Conservation (phyloP, 306 rosid species). For the Prunus fruticosa region DNA sequence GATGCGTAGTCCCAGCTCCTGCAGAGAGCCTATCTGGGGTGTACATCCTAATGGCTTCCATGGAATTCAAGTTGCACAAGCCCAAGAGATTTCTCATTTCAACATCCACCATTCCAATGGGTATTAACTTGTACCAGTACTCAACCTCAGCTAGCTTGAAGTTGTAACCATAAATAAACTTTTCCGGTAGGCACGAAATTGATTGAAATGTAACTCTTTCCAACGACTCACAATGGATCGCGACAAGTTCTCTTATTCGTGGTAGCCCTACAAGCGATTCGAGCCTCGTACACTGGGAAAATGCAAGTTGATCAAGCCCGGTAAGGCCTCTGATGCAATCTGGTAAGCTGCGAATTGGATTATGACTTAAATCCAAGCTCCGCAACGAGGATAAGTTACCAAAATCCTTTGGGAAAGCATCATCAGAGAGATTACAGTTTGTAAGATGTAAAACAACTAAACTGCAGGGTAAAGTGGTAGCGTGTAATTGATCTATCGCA, state of each 20-base stretch:
- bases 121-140: background rate
- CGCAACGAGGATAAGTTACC: background rate
- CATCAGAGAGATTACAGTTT: background rate
- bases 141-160: background rate
- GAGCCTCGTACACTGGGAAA: background rate
- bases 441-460: background rate
- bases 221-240: background rate
- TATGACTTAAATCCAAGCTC: background rate
- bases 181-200: background rate
- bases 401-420: background rate
- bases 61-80: background rate
- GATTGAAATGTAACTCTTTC: background rate
- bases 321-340: background rate
- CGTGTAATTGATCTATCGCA: background rate
- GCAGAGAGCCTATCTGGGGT: background rate
- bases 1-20: background rate
- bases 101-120: background rate
- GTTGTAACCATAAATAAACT: background rate
- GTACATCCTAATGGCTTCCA: background rate
- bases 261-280: background rate
- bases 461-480: background rate
- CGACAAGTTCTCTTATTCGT: background rate
- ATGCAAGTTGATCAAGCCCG: background rate
- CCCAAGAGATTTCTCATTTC: background rate
- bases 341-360: background rate